phyloP scores from a whole-genome alignment of 495 filamentous ascomycete species.

The Viridothelium virens region DNA sequence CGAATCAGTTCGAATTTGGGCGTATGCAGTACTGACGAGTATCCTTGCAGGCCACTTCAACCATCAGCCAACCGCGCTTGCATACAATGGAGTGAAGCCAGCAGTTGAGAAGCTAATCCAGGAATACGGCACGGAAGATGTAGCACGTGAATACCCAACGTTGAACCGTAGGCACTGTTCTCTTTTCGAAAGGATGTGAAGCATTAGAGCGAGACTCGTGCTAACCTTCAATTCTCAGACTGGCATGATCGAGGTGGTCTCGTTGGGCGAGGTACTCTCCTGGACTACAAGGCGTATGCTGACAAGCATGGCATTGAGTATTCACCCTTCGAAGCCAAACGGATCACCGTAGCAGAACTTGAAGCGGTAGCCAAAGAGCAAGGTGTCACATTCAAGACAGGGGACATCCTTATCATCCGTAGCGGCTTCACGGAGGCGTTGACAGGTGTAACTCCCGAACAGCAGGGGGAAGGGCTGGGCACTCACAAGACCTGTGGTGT shows the following conservation, averaged over 20 bases:
- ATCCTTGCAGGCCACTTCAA: slow-evolving; percentile 32
- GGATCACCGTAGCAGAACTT: slow-evolving; percentile 31
- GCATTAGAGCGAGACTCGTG: neutral
- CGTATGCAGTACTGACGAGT: neutral
- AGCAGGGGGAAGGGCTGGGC: slow-evolving; percentile 28
- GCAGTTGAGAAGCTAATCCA: slow-evolving; percentile 24
- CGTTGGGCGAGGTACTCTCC: slow-evolving; percentile 48
- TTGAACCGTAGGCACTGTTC: slow-evolving; percentile 26
- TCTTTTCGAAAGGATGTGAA: neutral
- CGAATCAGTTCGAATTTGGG: neutral
- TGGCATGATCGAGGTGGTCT: slow-evolving; percentile 41
- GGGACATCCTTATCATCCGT: slow-evolving; percentile 43
- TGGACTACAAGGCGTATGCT: slow-evolving; percentile 49
- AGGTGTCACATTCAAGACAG: slow-evolving; percentile 38
- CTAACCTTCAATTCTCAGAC: slow-evolving; percentile 7
- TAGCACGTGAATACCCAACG: slow-evolving; percentile 25
- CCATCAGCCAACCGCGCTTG: slow-evolving; percentile 40
- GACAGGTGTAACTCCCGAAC: slow-evolving; percentile 28
- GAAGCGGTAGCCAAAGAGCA: slow-evolving; percentile 31
- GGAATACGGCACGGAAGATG: slow-evolving; percentile 23
- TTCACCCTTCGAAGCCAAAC: slow-evolving; percentile 33
- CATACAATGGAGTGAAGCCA: slow-evolving; percentile 47
- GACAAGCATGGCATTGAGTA: slow-evolving; percentile 33
- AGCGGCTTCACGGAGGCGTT: slow-evolving; percentile 40
- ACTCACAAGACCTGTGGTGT: slow-evolving; percentile 27